Evolutionary conservation across 495 filamentous ascomycete genomes (phyloP), one percentile per base, ranked within the genome.

Genomic region (Podospora didyma): DNA sequence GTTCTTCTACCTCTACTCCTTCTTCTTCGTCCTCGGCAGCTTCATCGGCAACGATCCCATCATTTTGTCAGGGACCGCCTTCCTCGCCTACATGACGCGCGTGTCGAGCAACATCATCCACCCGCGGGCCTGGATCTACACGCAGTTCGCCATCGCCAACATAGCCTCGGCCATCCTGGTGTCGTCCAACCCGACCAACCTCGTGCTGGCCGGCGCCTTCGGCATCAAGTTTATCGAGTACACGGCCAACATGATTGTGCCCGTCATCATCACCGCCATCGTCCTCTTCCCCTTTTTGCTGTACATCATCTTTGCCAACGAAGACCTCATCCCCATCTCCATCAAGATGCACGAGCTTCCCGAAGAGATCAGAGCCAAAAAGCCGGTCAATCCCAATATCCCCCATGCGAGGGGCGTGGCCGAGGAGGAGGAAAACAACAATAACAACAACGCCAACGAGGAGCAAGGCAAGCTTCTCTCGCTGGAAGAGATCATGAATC

Each of bases 41-140:
- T 85, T 82, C 66, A 84, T 87, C 44, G 85, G 85, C 19, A 88
- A 88, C 58, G 85, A 88, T 55, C 85, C 85, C 10, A 82, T 88
- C 60, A 87, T 88, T 46, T 60, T 88, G 16, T 86, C 83, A 2
- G 85, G 85, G 9, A 88, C 85, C 9, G 77, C 85, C 7, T 88
- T 88, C 54, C 76, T 88, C 3, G 82, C 85, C 3, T 88, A 88
- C 61, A 87, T 88, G 84, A 87, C 83, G 12, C 71, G 84, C 11
- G 85, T 86, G 0, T 86, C 83, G 3, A 82, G 79, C 72, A 87
- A 87, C 62, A 88, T 88, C 60, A 67, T 77, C 5, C 79, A 86
- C 51, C 84, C 84, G 2, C 69, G 82, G 53, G 85, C 85, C 0
- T 88, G 85, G 85, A 86, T 88, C 31, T 79, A 80, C 58, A 78